A percentile compares a stretch with the other conserved stretches of the same genome.
These are phyloP conservation scores for Aspergillus hiratsukae DNA, from an alignment of 2,329 filamentous ascomycete genomes.

Conservation along the genomic window DNA sequence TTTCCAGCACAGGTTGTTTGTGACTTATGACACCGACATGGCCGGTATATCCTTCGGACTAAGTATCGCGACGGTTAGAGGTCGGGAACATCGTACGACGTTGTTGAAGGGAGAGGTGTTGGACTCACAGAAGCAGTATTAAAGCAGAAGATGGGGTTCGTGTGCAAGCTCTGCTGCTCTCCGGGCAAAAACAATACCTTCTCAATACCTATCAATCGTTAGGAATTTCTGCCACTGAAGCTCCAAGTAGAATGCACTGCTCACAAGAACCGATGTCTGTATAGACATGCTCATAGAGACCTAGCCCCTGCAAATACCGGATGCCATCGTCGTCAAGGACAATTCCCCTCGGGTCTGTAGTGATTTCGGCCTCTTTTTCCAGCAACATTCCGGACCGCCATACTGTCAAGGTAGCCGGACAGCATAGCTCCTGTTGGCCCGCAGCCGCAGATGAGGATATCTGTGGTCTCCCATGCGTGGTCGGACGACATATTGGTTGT, in stretches of 20 bases:
- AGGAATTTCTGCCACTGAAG: neutral
- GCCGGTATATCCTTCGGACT: conserved; percentile 25
- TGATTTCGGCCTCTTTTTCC: conserved; percentile 27
- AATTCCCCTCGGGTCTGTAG: conserved; percentile 31
- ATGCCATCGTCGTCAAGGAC: conserved; percentile 32
- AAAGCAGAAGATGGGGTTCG: conserved; percentile 20
- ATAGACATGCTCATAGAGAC: conserved; percentile 24
- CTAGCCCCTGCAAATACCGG: conserved; percentile 25
- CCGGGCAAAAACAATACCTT: conserved; percentile 24
- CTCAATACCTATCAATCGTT: conserved; percentile 12
- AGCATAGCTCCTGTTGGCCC: conserved; percentile 31
- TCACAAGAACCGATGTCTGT: conserved; percentile 26
- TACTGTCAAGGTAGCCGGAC: conserved; percentile 22
- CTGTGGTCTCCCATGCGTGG: conserved; percentile 14
- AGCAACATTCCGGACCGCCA: conserved; percentile 23
- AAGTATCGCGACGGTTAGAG: neutral
- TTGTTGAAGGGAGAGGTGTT: too few relatives aligned
- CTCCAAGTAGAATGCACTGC: neutral
- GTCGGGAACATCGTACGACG: neutral
- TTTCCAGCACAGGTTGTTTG: conserved; percentile 28
- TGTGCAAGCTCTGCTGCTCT: conserved; percentile 14
- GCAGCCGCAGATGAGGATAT: conserved; percentile 32
- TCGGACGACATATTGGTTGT: too few relatives aligned
- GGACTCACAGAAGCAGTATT: conserved; percentile 18
- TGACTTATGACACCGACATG: conserved; percentile 28